Conservation (phyloP, 2,329 filamentous ascomycete genomes). For the Fusarium sp. region DNA sequence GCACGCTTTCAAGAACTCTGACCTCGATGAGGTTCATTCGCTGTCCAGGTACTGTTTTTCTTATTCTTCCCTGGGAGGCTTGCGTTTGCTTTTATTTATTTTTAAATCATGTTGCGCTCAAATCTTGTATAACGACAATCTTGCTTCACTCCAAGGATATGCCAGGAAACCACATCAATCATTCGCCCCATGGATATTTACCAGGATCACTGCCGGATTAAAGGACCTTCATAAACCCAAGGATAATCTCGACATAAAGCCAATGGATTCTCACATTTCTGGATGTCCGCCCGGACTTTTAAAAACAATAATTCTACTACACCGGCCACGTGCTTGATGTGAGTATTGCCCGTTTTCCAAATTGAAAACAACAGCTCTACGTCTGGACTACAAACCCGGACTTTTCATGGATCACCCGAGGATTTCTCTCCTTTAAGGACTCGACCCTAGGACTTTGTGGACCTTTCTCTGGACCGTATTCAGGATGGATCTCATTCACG, state of each 20-base stretch:
- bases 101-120: conserved; percentile 47
- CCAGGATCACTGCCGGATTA: conserved; percentile 31
- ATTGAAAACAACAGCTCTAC: conserved; percentile 41
- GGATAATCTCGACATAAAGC: conserved; percentile 18
- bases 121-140: conserved; percentile 47
- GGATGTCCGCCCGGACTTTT: conserved; percentile 51
- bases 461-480: conserved; percentile 12
- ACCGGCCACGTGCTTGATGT: conserved; percentile 48
- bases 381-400: conserved; percentile 44
- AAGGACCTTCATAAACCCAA: conserved; percentile 11
- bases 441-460: conserved; percentile 36
- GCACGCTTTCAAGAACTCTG: conserved; percentile 65
- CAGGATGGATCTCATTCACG: conserved; percentile 17
- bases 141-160: conserved; percentile 45
- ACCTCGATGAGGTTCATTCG: conserved; percentile 70
- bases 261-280: conserved; percentile 28
- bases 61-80: conserved; percentile 59
- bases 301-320: conserved; percentile 46
- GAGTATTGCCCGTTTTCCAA: conserved; percentile 55
- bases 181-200: conserved; percentile 29
- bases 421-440: conserved; percentile 38
- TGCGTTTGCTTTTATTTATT: conserved; percentile 56
- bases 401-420: conserved; percentile 29
- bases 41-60: conserved; percentile 72
- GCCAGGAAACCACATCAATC: conserved; percentile 30